Evolutionary conservation across 139 green algal genomes (phyloP), one percentile per base, ranked within the genome.

Genomic region (Eudorina sp.): DNA sequence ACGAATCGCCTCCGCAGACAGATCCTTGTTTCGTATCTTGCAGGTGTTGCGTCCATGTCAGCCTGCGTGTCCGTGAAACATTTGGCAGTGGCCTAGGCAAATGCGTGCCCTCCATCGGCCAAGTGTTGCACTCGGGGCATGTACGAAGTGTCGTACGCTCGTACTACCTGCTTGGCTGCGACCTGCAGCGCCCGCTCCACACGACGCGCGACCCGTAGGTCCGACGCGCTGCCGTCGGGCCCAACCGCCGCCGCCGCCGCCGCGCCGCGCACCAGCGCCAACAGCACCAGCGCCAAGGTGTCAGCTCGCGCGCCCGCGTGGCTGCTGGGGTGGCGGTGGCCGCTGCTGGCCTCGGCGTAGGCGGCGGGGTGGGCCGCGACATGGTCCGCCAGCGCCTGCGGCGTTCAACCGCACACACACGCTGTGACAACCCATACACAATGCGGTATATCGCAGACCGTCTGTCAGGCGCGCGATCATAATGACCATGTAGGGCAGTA

Each of bases 191-290:
- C 34, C 76, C 76, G 76, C 36, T 70, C 51, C 31, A 84, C 76
- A 3, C 1, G 34, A 5, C 34, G 51, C 23, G 51, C 76, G n/a
- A 82, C 74, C 46, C 74, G 46, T 31, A 27, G 74, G 46, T 82
- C 74, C n/a, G 34, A 6, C 45, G 45, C 58, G 19, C 41, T 18
- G 41, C 14, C 43, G 14, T 60, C 72, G 45, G 36, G 34, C 31
- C 8, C 76, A 11, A 4, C 36, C 21, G 25, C 72, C 29, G 21
- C 45, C 31, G 4, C 38, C 53, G 23, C 38, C 36, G 9, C 53
- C 14, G 40, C 77, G 77, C 77, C 72, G 38, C 77, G 77, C 25
- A 85, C 77, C 38, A 85, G 55, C 38, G 53, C 77, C 34, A 58
- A 38, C 53, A 85, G 77, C 77, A 55, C 25, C 1, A 29, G 38